Evolutionary conservation across 108 stramenopile species (phyloP), one percentile per base, ranked within the genome.

Genomic region (Nannochloropsis granulata): DNA sequence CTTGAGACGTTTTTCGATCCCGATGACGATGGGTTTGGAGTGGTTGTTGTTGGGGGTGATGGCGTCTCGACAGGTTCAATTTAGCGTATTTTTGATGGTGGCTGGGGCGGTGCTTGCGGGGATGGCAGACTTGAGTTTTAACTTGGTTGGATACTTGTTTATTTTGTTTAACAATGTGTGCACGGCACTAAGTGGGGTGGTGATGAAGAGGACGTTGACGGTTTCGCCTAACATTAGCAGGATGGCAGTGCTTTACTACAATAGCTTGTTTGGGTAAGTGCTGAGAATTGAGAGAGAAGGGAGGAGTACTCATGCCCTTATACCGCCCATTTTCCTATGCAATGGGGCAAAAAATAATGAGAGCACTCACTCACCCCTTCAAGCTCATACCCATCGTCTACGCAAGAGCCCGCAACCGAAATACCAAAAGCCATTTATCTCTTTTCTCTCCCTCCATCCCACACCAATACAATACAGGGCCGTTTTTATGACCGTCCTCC

Each of bases 11-110:
- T 90, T 91, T 44, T 87, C 88, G 26, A 92, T 92, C 34, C 82
- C 90, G 19, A 86, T 90, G 85, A 92, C 91, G 34, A 91, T 92
- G 91, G 25, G 91, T 21, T 79, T 89, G 83, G 92, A 92, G 82
- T 87, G 89, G 43, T 79, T 81, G 25, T 87, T 91, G 85, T 88
- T 90, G 12, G 71, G 89, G 45, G 83, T 84, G 2, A 71, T 83
- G 12, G 90, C 91, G 23, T 90, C 92, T 79, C 44, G 44, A 13
- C 83, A 83, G 0, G 88, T 92, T 2, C 86, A 90, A 46, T 43
- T 90, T 2, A 83, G 88, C 14, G 91, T 92, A 44, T 89, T 84
- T 16, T 81, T 91, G 78, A 92, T 92, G 92, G 81, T 92, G 83
- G 85, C 45, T 56, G 92, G 92, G 79, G 90, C 92, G 14, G 23